A percentile compares a stretch with the other conserved stretches of the same genome.
Conservation (phyloP, 345 rosid genomes). For the Erucastrum elatum region DNA sequence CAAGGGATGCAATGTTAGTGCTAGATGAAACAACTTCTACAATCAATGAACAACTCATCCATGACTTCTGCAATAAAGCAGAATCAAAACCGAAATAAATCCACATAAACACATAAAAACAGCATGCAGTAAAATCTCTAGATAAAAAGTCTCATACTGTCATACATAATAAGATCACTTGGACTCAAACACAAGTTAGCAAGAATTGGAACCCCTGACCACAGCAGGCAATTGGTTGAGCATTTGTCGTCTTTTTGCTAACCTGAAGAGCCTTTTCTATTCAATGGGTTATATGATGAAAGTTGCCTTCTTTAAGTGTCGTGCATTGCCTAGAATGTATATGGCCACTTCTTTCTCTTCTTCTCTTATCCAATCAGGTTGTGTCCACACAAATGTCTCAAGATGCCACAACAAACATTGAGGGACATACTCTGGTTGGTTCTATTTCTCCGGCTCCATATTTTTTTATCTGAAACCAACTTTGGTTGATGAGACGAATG, state of each 20-base stretch:
- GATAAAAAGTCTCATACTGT: not conserved
- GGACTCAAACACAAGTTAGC: not conserved
- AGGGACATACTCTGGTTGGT: conserved; percentile 7
- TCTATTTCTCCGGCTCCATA: not conserved
- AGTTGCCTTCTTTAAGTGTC: not conserved
- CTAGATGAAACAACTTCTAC: no score
- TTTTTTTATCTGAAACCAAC: not conserved
- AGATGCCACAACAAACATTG: conserved; percentile 16
- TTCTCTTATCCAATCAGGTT: not conserved
- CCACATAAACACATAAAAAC: no score
- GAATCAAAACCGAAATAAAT: no score
- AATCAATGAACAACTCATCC: no score
- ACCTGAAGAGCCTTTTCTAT: not conserved
- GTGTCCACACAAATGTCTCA: conserved; percentile 9
- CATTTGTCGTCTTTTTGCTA: not conserved
- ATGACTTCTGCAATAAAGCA: no score
- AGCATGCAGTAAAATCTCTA: no score
- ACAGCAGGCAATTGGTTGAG: not conserved
- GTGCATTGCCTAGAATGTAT: conserved; percentile 1
- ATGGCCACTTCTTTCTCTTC: not conserved
- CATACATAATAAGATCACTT: not conserved
- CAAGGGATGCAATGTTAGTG: no score
- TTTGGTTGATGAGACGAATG: not conserved
- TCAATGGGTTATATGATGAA: not conserved
- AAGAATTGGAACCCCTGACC: not conserved